Percentiles rank a stretch among this genome's conserved stretches.
phyloP scores from a whole-genome alignment of 371 early-diverging fungal genomes.

The Homolaphlyctis polyrhiza region DNA sequence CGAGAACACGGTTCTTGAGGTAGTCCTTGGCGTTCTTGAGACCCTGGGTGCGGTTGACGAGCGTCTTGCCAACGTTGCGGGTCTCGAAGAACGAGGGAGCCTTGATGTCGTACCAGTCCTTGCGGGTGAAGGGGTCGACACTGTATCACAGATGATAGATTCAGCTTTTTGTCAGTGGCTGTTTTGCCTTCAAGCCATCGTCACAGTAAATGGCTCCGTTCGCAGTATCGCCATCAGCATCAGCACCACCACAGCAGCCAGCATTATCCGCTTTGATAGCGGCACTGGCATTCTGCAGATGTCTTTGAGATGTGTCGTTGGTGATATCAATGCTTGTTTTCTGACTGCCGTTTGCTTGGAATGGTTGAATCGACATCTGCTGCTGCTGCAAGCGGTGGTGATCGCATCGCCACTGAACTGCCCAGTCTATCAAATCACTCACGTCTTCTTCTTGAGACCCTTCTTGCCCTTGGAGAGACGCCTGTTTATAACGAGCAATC shows the following conservation, averaged over 20 bases:
- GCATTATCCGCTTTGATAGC: too few species aligned
- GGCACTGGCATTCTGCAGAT: too few species aligned
- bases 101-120: slow-evolving; percentile 99
- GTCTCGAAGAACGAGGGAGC: slow-evolving; percentile 93
- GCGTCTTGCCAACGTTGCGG: slow-evolving; percentile 96
- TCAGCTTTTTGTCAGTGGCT: too few species aligned
- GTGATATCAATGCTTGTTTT: too few species aligned
- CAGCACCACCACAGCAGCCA: too few species aligned
- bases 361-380: too few species aligned
- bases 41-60: slow-evolving; percentile 99
- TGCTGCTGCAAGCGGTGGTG: background rate
- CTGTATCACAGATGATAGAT: too few species aligned
- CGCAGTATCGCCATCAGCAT: too few species aligned
- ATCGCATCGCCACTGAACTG: background rate
- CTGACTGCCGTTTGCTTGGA: background rate
- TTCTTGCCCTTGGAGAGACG: slow-evolving; percentile 93
- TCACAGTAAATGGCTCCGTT: too few species aligned
- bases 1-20: slow-evolving; percentile 96
- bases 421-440: slow-evolving; percentile 37
- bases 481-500: slow-evolving; percentile 22
- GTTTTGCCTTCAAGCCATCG: too few species aligned
- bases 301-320: too few species aligned
- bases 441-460: slow-evolving; percentile 96
- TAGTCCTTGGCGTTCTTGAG: slow-evolving; percentile 95
- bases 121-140: slow-evolving; percentile 95